phyloP scores from a whole-genome alignment of 2,329 filamentous ascomycete genomes.

The Botrytis cinerea region DNA sequence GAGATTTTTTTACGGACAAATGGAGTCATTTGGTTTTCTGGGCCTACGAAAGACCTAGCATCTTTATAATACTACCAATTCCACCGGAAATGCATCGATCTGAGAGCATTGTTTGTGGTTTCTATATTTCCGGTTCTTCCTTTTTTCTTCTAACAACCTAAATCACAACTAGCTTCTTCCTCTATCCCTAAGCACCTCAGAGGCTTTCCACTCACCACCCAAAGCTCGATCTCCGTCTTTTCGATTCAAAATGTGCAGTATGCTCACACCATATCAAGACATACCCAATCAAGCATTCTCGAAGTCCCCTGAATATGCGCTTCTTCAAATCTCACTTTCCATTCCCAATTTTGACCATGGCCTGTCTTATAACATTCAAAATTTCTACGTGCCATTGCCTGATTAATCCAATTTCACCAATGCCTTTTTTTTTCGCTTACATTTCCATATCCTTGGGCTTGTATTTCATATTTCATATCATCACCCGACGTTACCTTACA shows the following conservation, averaged over 20 bases:
- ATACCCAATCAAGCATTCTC: background rate
- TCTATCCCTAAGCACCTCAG: background rate
- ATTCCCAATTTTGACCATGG: background rate
- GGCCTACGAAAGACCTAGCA: conserved; percentile 14
- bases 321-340: background rate
- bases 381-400: background rate
- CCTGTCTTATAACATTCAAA: background rate
- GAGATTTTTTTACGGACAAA: conserved; percentile 9
- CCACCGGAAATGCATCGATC: background rate
- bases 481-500: background rate
- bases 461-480: background rate
- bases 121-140: background rate
- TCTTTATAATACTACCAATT: conserved; percentile 14
- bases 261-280: background rate
- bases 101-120: background rate
- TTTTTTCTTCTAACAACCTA: background rate
- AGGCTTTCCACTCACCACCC: background rate
- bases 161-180: background rate
- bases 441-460: background rate
- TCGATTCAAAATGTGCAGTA: background rate
- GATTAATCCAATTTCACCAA: background rate
- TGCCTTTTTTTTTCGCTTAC: background rate
- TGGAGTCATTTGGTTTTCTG: conserved; percentile 10
- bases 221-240: background rate
- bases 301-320: background rate